These are phyloP conservation scores for Striga asiatica DNA, from an alignment of 257 asterid species.

Conservation along the genomic window DNA sequence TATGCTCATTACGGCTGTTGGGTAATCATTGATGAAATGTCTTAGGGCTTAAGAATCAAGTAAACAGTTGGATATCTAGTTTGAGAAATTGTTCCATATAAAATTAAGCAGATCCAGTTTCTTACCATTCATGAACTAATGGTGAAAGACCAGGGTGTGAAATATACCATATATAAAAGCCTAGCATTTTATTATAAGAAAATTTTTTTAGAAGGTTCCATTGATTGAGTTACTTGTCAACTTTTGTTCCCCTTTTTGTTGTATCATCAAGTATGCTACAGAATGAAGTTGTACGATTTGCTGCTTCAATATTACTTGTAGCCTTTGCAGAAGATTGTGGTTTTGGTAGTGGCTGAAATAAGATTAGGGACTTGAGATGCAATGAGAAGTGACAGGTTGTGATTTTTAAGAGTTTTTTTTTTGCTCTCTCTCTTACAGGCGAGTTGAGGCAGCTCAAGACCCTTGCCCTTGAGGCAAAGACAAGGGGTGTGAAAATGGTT, in stretches of 20 bases:
- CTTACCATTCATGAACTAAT: neutral
- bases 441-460: conserved; percentile 50
- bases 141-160: neutral
- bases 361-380: neutral
- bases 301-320: too few species aligned
- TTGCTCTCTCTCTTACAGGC: conserved; percentile 24
- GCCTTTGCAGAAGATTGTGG: too few species aligned
- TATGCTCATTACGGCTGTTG: neutral
- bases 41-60: neutral
- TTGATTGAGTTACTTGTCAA: too few species aligned
- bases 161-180: neutral
- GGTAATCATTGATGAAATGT: neutral
- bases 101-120: conserved; percentile 1
- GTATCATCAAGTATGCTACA: too few species aligned
- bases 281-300: too few species aligned
- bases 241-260: too few species aligned
- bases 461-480: conserved; percentile 48
- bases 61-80: neutral
- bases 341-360: neutral
- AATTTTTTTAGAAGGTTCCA: neutral
- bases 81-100: neutral
- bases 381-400: neutral
- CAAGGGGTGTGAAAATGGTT: conserved; percentile 32
- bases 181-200: neutral
- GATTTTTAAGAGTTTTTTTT: neutral